Evolutionary conservation across 177 flowering plant genomes (phyloP), one percentile per base, ranked within the genome.

Genomic region (Vitis hybrid): DNA sequence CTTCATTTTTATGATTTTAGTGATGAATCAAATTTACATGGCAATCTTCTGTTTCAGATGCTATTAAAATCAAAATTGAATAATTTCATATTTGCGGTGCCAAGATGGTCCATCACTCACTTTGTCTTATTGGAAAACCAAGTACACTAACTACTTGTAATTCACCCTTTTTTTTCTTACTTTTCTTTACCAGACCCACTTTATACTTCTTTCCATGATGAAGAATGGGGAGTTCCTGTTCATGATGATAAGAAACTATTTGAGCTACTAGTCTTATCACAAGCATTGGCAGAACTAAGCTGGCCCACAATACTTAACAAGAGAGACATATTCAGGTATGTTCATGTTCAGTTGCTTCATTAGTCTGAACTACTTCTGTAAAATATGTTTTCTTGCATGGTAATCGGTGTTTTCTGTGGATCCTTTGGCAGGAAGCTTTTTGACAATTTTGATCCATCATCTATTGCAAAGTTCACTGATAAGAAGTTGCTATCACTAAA

Each of bases 151-250:
- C 58, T 29, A 34, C n/a, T 19, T 11, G 10, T 48, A 39, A 45
- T 60, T 19, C 22, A 53, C 50, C 56, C 5, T 26, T 29, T 31
- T 2, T 66, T 6, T 10, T 45, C 29, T 11, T 58, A 34, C 16
- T 48, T 50, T 65, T 66, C 34, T 9, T 69, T 50, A 53, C 62
- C 81, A 94, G 98, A 91, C 48, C 94, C 89, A 29, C 63, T 85
- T 39, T 88, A 91, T 74, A 74, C 67, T 65, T 70, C 82, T 61
- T 94, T 94, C 83, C 98, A 94, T 59, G 94, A 94, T 63, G 88
- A 88, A 72, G 97, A 92, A 83, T 94, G 97, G 96, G 97, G 98
- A 65, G 90, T 89, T 59, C 94, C 93, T 34, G 93, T 88, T 74
- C 82, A 80, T 63, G 93, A 92, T 20, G 97, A 94, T 65, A 74